phyloP scores from a whole-genome alignment of 768 basidiomycete species.

The Auricularia cornea region DNA sequence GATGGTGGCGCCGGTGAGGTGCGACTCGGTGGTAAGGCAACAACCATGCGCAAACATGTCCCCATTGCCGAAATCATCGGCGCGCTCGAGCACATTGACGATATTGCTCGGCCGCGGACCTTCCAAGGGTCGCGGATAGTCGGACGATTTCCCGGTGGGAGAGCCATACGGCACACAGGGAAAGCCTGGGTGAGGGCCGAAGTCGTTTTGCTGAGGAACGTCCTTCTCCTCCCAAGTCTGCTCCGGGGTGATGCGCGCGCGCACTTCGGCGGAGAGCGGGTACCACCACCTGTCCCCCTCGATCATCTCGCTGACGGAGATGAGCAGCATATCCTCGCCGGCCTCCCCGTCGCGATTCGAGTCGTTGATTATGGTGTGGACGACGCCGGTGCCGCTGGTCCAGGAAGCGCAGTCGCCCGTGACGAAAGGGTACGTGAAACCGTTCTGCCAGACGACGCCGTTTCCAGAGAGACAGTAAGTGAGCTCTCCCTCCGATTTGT shows the following conservation, averaged over 20 bases:
- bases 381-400: constrained; percentile 15
- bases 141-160: neutral
- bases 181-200: constrained; percentile 11
- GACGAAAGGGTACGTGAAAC: constrained; percentile 7
- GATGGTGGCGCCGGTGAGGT: constrained; percentile 9
- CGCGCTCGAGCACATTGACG: constrained; percentile 6
- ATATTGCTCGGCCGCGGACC: constrained; percentile 11
- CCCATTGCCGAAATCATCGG: constrained; percentile 10
- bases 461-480: constrained; percentile 11
- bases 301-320: constrained; percentile 10
- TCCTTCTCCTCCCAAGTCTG: constrained; percentile 7
- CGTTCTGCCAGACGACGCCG: constrained; percentile 14
- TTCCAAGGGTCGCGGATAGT: neutral
- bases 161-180: constrained; percentile 1
- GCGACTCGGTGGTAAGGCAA: constrained; percentile 13
- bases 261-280: constrained; percentile 6
- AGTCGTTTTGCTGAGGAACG: constrained; percentile 10
- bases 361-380: constrained; percentile 17
- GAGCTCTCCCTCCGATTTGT: constrained; percentile 13
- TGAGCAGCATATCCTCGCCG: constrained; percentile 10
- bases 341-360: constrained; percentile 7
- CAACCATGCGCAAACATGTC: constrained; percentile 13
- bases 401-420: constrained; percentile 11
- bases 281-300: constrained; percentile 3
- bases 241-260: neutral